These are phyloP conservation scores for Penicillium egyptiacum DNA, from an alignment of 495 filamentous ascomycete genomes.

Conservation along the genomic window DNA sequence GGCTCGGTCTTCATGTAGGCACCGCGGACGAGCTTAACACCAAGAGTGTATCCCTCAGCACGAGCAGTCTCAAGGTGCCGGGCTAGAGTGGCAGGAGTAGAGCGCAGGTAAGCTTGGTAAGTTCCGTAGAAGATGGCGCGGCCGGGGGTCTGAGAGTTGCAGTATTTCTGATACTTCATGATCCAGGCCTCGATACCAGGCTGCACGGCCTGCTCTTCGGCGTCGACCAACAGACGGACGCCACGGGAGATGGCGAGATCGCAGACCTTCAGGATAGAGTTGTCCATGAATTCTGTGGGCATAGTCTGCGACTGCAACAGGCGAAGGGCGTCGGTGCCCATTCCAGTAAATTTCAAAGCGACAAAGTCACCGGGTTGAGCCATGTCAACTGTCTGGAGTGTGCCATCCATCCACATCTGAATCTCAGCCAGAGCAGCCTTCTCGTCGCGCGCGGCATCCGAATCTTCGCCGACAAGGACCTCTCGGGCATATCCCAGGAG, in stretches of 20 bases:
- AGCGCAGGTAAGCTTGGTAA: slow-evolving; percentile 83
- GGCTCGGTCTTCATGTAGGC: slow-evolving; percentile 86
- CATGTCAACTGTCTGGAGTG: slow-evolving; percentile 73
- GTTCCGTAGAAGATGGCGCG: slow-evolving; percentile 70
- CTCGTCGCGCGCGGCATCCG: slow-evolving; percentile 33
- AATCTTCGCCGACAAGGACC: slow-evolving; percentile 42
- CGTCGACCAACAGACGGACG: slow-evolving; percentile 81
- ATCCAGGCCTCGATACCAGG: slow-evolving; percentile 85
- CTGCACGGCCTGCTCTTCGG: slow-evolving; percentile 81
- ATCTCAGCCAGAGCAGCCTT: slow-evolving; percentile 58
- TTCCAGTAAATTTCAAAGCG: slow-evolving; percentile 90
- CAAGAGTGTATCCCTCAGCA: slow-evolving; percentile 71
- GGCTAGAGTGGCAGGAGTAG: slow-evolving; percentile 62
- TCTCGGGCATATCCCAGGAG: slow-evolving; percentile 51
- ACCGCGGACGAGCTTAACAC: slow-evolving; percentile 89
- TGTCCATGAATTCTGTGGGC: slow-evolving; percentile 61
- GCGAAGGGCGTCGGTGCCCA: slow-evolving; percentile 72
- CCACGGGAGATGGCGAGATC: slow-evolving; percentile 67
- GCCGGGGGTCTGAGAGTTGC: slow-evolving; percentile 58
- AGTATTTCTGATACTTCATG: slow-evolving; percentile 76
- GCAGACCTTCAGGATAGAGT: slow-evolving; percentile 74
- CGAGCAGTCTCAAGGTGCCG: slow-evolving; percentile 65
- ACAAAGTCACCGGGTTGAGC: slow-evolving; percentile 77
- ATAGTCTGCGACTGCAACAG: slow-evolving; percentile 56
- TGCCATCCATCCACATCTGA: slow-evolving; percentile 69